Evolutionary conservation across 371 early-diverging fungal species (phyloP).

Genomic region (Gilbertella persicaria): DNA sequence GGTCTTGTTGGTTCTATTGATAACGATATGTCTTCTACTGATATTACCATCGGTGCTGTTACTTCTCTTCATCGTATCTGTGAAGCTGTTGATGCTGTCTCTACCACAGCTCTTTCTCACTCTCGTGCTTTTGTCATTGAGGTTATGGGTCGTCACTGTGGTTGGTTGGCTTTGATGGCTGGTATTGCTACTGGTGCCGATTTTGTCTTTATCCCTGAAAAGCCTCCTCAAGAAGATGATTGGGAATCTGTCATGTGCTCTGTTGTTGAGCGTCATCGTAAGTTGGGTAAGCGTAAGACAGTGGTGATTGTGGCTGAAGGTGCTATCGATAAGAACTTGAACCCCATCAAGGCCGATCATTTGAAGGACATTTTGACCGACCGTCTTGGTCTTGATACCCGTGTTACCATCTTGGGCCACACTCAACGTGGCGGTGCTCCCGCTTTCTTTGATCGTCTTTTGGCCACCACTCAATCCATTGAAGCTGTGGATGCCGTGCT

Average conservation of each 20-base stretch:
- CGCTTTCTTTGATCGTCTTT: conserved; percentile 91
- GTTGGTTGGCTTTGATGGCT: conserved; percentile 99
- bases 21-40: conserved; percentile 97
- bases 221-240: conserved; percentile 83
- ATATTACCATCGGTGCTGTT: conserved; percentile 97
- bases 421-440: conserved; percentile 99
- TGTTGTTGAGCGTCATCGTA: conserved; percentile 72
- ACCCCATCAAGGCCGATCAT: conserved; percentile 88
- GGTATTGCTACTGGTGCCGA: conserved; percentile 87
- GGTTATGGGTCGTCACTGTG: conserved; percentile 99
- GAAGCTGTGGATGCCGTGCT: conserved; percentile 97
- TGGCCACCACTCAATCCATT: conserved; percentile 93
- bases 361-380: conserved; percentile 83
- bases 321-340: conserved; percentile 89
- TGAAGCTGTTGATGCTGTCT: conserved; percentile 94
- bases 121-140: conserved; percentile 98
- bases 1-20: conserved; percentile 97
- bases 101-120: conserved; percentile 96
- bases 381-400: conserved; percentile 87
- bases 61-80: conserved; percentile 97
- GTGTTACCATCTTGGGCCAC: conserved; percentile 97
- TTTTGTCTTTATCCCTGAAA: conserved; percentile 98
- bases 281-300: conserved; percentile 86
- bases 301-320: conserved; percentile 98
- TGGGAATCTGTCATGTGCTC: conserved; percentile 89